Evolutionary conservation across 1,139 yeast species (phyloP).

Genomic region (Hanseniaspora sp.): DNA sequence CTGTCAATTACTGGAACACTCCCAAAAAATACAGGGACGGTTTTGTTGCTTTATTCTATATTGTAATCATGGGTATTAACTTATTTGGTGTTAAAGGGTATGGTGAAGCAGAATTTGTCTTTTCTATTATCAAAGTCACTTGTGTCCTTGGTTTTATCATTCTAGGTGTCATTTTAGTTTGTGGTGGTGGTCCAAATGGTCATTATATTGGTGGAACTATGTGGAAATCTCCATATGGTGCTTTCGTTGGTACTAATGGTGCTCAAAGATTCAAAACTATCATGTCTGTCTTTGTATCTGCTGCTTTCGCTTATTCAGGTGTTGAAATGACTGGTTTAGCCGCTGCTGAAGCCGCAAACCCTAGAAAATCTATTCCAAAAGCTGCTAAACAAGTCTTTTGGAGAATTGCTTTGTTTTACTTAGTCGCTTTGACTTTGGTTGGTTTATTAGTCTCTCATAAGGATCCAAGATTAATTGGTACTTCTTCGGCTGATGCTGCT

Average conservation of each 20-base stretch:
- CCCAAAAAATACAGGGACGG: slow-evolving; percentile 27
- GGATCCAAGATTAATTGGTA: slow-evolving; percentile 33
- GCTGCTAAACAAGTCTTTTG: slow-evolving; percentile 68
- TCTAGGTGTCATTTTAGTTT: slow-evolving; percentile 53
- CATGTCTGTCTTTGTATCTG: slow-evolving; percentile 40
- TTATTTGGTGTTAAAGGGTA: slow-evolving; percentile 55
- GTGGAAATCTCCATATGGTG: slow-evolving; percentile 40
- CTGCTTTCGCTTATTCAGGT: slow-evolving; percentile 50
- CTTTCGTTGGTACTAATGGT: slow-evolving; percentile 14
- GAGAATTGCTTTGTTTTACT: slow-evolving; percentile 56
- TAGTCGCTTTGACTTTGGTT: slow-evolving; percentile 36
- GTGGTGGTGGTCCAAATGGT: slow-evolving; percentile 60
- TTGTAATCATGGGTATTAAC: slow-evolving; percentile 45
- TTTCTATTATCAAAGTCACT: slow-evolving; percentile 49
- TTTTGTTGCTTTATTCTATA: slow-evolving; percentile 49
- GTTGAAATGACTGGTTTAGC: slow-evolving; percentile 77
- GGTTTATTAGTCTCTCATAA: slow-evolving; percentile 39
- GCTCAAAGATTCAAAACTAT: slow-evolving; percentile 41
- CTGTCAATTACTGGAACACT: slow-evolving; percentile 50
- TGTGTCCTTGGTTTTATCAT: slow-evolving; percentile 59
- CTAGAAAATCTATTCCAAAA: slow-evolving; percentile 57
- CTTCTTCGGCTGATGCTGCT: slow-evolving; percentile 39
- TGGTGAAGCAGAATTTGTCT: slow-evolving; percentile 56
- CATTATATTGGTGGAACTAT: slow-evolving; percentile 50
- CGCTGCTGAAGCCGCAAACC: slow-evolving; percentile 75